Conservation (phyloP, 163 green algal genomes). For the Scenedesmus sp. region DNA sequence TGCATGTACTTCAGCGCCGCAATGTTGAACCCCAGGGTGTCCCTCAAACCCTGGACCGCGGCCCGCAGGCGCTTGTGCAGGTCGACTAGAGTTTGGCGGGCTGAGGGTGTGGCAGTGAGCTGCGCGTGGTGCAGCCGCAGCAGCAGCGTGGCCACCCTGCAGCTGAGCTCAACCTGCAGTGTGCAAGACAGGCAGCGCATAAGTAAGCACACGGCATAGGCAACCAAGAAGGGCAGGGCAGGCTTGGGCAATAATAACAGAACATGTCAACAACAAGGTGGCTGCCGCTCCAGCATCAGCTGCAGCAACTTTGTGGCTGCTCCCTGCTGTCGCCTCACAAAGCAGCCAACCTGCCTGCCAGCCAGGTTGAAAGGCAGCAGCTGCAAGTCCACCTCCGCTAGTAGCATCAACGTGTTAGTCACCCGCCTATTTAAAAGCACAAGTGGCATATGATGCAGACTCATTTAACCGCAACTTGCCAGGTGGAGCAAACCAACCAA, state of each 20-base stretch:
- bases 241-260: background rate
- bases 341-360: too few species aligned
- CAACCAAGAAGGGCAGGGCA: background rate
- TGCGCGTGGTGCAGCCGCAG: conserved; percentile 89
- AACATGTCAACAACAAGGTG: too few species aligned
- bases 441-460: too few species aligned
- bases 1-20: conserved; percentile 84
- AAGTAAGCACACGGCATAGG: background rate
- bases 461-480: too few species aligned
- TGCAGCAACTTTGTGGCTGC: background rate
- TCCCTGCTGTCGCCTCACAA: too few species aligned
- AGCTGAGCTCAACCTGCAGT: conserved; percentile 81
- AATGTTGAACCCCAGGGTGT: conserved; percentile 93
- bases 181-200: background rate
- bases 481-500: too few species aligned
- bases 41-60: conserved; percentile 77
- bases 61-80: conserved; percentile 60
- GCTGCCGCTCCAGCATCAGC: background rate
- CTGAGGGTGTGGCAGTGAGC: conserved; percentile 81
- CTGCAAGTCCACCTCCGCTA: too few species aligned
- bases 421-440: too few species aligned
- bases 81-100: conserved; percentile 73
- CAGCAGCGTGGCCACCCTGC: conserved; percentile 81
- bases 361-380: too few species aligned
- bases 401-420: too few species aligned